Base-by-base conservation (phyloP, 345 rosid genomes). In the Linum lewisii region DNA sequence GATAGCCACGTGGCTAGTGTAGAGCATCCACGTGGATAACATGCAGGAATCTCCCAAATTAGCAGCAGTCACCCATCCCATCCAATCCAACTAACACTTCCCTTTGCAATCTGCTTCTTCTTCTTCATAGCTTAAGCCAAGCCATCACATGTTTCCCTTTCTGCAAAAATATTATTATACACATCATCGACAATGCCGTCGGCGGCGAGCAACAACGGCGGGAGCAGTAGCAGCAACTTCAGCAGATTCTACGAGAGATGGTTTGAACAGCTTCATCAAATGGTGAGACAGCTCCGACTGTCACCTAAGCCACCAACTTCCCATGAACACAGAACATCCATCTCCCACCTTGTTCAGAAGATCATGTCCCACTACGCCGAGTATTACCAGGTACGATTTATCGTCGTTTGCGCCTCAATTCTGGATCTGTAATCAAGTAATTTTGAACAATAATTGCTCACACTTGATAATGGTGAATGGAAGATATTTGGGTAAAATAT, bases 361-460 rank as follows among this genome's bases (percentile, higher is more conserved):
- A 60, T 77, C 59, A 69, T 80, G 82, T 65, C 65, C 47, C 95
- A 78, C 74, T 82, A 75, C 75, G 62, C 76, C 6, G 87, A 83
- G 49, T 86, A 77, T 69, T 76, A 81, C 74, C 52, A 71, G 21
- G 47, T 9, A n/a, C n/a, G n/a, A n/a, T n/a, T n/a, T n/a, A n/a
- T n/a, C n/a, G n/a, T n/a, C n/a, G n/a, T n/a, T n/a, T n/a, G n/a
- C n/a, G 34, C 5, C 34, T 29, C 2, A 29, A 3, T 29, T 3
- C 7, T 3, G 34, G 7, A 29, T 29, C 34, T 4, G 7, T 29
- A 4, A 4, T 29, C 34, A 29, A 29, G 34, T 29, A 8, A 3
- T 29, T 26, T 29, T 29, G 34, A 29, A 29, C 34, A 29, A 29
- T n/a, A 29, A 29, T 29, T 29, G 1, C 34, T 29, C n/a, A n/a